Percentiles rank a stretch among this genome's conserved stretches.
Evolutionary conservation across 2,329 filamentous ascomycete species (phyloP).

Genomic region (Colletotrichum noveboracense): DNA sequence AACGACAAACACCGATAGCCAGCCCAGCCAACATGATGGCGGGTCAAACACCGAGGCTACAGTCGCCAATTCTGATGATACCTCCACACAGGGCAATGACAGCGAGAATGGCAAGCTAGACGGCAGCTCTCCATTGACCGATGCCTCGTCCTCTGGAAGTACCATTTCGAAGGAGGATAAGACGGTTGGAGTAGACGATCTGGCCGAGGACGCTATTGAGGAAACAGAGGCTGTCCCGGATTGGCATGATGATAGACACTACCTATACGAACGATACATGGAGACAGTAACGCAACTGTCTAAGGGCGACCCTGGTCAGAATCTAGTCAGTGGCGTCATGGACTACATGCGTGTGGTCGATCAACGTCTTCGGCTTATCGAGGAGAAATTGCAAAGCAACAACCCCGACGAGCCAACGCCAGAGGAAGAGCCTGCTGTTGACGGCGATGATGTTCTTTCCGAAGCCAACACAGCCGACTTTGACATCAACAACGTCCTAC

Average conservation of each 20-base stretch:
- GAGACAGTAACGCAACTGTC: neutral
- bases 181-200: neutral
- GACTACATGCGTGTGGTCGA: neutral
- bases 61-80: neutral
- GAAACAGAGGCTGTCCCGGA: neutral
- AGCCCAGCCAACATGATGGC: neutral
- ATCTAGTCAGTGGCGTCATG: neutral
- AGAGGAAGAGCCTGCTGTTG: neutral
- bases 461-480: neutral
- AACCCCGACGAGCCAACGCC: neutral
- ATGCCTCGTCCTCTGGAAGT: neutral
- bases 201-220: neutral
- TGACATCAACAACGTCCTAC: neutral
- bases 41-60: neutral
- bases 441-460: neutral
- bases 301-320: neutral
- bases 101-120: neutral
- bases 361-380: neutral
- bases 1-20: neutral
- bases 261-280: neutral
- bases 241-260: neutral
- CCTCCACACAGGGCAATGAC: neutral
- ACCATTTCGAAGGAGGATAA: neutral
- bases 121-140: neutral
- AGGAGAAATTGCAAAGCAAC: neutral